These are phyloP conservation scores for Curvularia sp. DNA, from an alignment of 2,329 filamentous ascomycete species.

Conservation along the genomic window DNA sequence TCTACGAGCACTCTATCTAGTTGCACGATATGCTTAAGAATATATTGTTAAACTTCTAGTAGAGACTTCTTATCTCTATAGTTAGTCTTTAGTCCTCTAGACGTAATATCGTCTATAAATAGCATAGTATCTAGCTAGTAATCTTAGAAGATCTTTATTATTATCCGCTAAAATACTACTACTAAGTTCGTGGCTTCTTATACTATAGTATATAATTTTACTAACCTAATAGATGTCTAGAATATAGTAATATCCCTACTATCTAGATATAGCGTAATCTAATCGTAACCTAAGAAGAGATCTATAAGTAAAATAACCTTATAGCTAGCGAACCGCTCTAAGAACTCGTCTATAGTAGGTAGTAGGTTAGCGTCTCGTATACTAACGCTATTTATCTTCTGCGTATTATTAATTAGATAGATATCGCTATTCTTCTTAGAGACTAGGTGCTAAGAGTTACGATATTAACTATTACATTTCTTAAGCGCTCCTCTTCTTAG, in stretches of 20 bases:
- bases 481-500: not conserved
- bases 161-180: slow-evolving; percentile 3
- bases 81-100: slow-evolving; percentile 1
- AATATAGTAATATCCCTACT: slow-evolving; percentile 1
- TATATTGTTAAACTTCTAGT: not conserved
- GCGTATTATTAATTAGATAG: slow-evolving; percentile 5
- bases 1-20: slow-evolving; percentile 1
- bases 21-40: slow-evolving; percentile 3
- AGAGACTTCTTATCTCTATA: not conserved
- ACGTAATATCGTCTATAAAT: slow-evolving; percentile 8
- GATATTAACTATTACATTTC: slow-evolving; percentile 6
- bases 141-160: slow-evolving; percentile 11
- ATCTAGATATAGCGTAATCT: slow-evolving; percentile 2
- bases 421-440: slow-evolving; percentile 4
- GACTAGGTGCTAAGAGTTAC: slow-evolving; percentile 2
- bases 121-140: slow-evolving; percentile 3
- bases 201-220: not conserved
- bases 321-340: not conserved
- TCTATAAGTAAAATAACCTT: slow-evolving; percentile 2
- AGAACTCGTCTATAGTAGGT: not conserved
- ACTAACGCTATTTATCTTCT: not conserved
- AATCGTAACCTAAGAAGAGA: slow-evolving; percentile 2
- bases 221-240: not conserved
- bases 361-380: not conserved
- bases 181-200: slow-evolving; percentile 9